These are phyloP conservation scores for Epithemia pelagica DNA, from an alignment of 108 stramenopile genomes.

Conservation along the genomic window DNA sequence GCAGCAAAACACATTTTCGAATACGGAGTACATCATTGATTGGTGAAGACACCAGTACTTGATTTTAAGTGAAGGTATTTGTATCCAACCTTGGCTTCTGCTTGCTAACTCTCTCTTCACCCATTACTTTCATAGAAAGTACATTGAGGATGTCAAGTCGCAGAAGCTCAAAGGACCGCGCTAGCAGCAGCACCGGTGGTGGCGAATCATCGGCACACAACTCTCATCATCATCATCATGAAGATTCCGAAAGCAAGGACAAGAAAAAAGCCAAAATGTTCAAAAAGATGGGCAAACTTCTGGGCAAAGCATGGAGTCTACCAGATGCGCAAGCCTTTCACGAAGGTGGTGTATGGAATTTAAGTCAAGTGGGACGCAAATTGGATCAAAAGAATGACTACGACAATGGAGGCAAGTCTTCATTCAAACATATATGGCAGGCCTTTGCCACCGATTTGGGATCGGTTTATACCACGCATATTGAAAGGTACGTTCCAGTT, in stretches of 20 bases:
- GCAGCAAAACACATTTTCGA: no score
- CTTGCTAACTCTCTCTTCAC: no score
- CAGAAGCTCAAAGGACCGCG: no score
- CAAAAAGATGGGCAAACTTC: constrained; percentile 66
- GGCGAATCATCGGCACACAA: no score
- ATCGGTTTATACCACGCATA: constrained; percentile 69
- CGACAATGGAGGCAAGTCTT: constrained; percentile 32
- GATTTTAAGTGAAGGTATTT: no score
- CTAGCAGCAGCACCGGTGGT: no score
- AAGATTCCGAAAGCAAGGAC: constrained; percentile 47
- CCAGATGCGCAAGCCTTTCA: constrained; percentile 13
- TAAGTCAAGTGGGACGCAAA: constrained; percentile 60
- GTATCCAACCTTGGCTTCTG: no score
- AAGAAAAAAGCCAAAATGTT: constrained; percentile 59
- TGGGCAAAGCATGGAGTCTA: constrained; percentile 65
- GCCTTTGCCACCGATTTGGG: constrained; percentile 75
- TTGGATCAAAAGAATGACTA: constrained; percentile 56
- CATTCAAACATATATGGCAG: constrained; percentile 61
- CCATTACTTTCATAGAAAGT: no score
- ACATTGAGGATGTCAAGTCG: no score
- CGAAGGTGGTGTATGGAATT: constrained; percentile 9
- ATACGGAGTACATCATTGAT: no score
- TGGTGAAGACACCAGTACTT: no score
- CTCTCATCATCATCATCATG: no score
- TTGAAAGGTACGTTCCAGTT: constrained; percentile 61